Conservation (phyloP, 768 basidiomycete species). For the Tulasnella sp. region DNA sequence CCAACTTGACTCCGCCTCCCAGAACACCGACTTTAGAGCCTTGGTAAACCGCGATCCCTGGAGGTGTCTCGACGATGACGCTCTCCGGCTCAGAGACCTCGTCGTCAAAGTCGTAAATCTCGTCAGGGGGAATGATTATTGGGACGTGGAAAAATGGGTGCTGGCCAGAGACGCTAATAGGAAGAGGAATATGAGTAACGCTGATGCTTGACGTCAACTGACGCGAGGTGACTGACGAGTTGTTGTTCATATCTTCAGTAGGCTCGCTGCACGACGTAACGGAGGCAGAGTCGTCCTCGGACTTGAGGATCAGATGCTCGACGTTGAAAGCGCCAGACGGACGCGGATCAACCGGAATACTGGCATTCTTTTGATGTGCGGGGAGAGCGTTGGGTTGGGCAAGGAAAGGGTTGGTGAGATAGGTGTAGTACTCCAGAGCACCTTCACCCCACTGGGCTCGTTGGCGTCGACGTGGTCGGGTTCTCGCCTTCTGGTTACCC, state of each 20-base stretch:
- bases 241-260: not conserved
- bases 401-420: no score
- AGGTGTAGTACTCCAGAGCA: no score
- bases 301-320: not conserved
- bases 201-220: not conserved
- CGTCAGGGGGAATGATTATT: not conserved
- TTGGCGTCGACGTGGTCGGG: no score
- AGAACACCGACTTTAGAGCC: constrained; percentile 12
- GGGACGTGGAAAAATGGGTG: not conserved
- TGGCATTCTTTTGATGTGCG: no score
- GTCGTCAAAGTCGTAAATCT: constrained; percentile 3
- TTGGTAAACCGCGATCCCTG: not conserved
- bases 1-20: constrained; percentile 12
- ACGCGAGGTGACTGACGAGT: not conserved
- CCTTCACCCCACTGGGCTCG: no score
- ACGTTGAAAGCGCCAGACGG: no score
- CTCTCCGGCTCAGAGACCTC: not conserved
- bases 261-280: not conserved
- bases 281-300: not conserved
- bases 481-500: no score
- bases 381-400: no score
- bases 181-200: not conserved
- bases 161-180: not conserved
- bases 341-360: no score
- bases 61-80: not conserved